A percentile compares a stretch with the other conserved stretches of the same genome.
Conservation (phyloP, 495 filamentous ascomycete genomes). For the Aspergillus sclerotioniger region DNA sequence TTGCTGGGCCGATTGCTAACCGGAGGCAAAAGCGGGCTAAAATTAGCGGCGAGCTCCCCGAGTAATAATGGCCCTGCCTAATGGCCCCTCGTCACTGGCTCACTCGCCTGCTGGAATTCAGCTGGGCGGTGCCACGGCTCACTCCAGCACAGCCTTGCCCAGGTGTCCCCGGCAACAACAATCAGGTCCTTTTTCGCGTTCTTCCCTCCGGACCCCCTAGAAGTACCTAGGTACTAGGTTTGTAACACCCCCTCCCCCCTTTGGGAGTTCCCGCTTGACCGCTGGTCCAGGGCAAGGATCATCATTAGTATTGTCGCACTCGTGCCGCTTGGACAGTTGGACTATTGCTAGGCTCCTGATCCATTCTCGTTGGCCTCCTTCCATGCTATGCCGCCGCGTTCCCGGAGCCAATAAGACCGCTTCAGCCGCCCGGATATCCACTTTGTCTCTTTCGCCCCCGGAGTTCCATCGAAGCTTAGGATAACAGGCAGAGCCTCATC, state of each 20-base stretch:
- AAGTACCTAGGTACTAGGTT: too few species aligned
- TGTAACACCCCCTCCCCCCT: not conserved
- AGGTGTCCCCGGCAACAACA: not conserved
- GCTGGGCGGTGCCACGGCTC: too few species aligned
- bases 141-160: not conserved
- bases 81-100: not conserved
- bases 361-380: not conserved
- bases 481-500: not conserved
- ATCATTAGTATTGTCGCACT: too few species aligned
- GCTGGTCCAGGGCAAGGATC: not conserved
- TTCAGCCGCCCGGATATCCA: not conserved
- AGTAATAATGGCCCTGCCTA: not conserved
- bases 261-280: not conserved
- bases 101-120: too few species aligned
- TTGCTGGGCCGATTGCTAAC: too few species aligned
- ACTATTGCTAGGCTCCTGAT: not conserved
- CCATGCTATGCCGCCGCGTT: not conserved
- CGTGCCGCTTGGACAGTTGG: not conserved
- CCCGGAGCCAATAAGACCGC: not conserved
- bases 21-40: too few species aligned
- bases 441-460: not conserved
- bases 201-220: too few species aligned
- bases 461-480: not conserved
- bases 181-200: not conserved
- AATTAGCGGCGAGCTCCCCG: too few species aligned